Percentiles rank a stretch among this genome's conserved stretches.
phyloP scores from a whole-genome alignment of 2,329 filamentous ascomycete genomes.

The Claviceps monticola region DNA sequence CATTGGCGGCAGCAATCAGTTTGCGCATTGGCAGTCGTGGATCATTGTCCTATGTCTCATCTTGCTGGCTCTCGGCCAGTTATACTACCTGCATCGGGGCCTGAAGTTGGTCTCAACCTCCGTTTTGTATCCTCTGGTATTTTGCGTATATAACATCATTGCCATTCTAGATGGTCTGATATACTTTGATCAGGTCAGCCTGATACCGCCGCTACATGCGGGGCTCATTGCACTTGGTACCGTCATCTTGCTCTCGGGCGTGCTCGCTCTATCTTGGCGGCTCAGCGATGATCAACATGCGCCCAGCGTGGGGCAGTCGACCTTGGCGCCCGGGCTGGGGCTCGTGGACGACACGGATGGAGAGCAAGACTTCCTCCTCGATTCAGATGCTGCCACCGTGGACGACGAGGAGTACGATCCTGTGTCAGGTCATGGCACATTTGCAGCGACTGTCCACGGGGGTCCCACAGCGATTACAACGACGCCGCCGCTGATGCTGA shows the following conservation, averaged over 20 bases:
- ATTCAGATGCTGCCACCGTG: slow-evolving; percentile 29
- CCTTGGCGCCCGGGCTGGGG: slow-evolving; percentile 69
- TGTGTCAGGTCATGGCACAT: slow-evolving; percentile 32
- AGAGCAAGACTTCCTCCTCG: slow-evolving; percentile 43
- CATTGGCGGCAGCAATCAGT: slow-evolving; percentile 78
- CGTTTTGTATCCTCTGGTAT: slow-evolving; percentile 90
- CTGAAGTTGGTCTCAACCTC: slow-evolving; percentile 92
- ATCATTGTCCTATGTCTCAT: slow-evolving; percentile 73
- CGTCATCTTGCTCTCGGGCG: slow-evolving; percentile 69
- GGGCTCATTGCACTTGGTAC: slow-evolving; percentile 78
- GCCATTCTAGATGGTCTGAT: slow-evolving; percentile 94
- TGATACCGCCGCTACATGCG: slow-evolving; percentile 62
- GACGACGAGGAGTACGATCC: slow-evolving; percentile 31
- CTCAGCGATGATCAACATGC: slow-evolving; percentile 63
- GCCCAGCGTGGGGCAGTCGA: slow-evolving; percentile 48
- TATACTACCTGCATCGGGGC: slow-evolving; percentile 90
- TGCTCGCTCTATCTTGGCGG: slow-evolving; percentile 86
- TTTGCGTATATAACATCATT: slow-evolving; percentile 98
- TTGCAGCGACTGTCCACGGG: slow-evolving; percentile 22
- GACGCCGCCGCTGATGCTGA: slow-evolving; percentile 19
- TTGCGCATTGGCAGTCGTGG: slow-evolving; percentile 92
- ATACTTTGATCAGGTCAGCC: slow-evolving; percentile 82
- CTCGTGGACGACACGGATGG: slow-evolving; percentile 57
- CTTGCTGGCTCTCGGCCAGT: slow-evolving; percentile 68
- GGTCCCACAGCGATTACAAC: slow-evolving; percentile 10